Evolutionary conservation across 192 early-diverging fungal genomes (phyloP).

Genomic region (Martensiomyces pterosporus): DNA sequence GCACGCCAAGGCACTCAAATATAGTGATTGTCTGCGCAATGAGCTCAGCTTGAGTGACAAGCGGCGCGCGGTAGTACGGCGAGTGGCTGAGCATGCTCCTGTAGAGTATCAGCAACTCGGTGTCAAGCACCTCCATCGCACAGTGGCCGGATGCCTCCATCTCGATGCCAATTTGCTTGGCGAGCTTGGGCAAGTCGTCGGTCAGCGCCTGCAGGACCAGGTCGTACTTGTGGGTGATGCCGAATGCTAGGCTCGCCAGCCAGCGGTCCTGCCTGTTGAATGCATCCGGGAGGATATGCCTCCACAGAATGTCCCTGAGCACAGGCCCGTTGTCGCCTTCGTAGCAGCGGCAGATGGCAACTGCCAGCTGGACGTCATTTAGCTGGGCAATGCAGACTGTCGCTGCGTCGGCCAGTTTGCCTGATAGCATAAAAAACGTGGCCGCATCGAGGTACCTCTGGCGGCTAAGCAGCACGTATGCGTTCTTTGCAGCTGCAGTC

Average conservation of each 20-base stretch:
- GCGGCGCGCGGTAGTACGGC: conserved; percentile 38
- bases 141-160: conserved; percentile 21
- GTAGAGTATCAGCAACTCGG: conserved; percentile 44
- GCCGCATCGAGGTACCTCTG: conserved; percentile 92
- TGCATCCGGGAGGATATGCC: conserved; percentile 36
- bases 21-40: conserved; percentile 50
- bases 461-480: conserved; percentile 92
- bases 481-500: conserved; percentile 95
- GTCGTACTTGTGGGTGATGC: conserved; percentile 36
- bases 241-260: conserved; percentile 45
- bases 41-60: conserved; percentile 38
- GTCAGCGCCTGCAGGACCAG: conserved; percentile 37
- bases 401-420: conserved; percentile 83
- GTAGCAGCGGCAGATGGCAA: conserved; percentile 84
- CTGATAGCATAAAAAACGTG: conserved; percentile 91
- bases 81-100: conserved; percentile 43
- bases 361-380: conserved; percentile 88
- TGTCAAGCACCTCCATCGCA: conserved; percentile 41
- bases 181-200: conserved; percentile 27
- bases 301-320: conserved; percentile 34
- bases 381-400: conserved; percentile 90
- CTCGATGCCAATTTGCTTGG: conserved; percentile 25
- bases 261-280: conserved; percentile 37
- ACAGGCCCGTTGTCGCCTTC: conserved; percentile 67
- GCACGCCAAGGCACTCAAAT: conserved; percentile 48